phyloP scores from a whole-genome alignment of 768 basidiomycete genomes.

The Termitomyces sp. region DNA sequence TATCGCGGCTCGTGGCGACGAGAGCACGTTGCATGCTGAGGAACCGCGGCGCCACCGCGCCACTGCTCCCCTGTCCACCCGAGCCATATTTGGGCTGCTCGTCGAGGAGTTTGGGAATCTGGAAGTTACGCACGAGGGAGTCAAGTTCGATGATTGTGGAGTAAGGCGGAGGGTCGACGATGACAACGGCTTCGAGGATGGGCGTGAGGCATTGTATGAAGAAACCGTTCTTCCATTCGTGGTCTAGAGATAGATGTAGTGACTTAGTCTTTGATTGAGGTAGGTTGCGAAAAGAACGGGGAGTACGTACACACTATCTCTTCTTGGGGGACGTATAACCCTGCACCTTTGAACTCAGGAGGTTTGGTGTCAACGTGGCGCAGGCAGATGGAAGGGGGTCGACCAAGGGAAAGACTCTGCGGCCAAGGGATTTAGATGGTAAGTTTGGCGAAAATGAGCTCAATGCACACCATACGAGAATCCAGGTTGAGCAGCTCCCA shows the following conservation, averaged over 20 bases:
- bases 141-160: conserved; percentile 48
- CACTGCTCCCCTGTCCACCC: not conserved
- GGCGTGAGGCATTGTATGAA: conserved; percentile 58
- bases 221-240: conserved; percentile 68
- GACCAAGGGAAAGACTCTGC: conserved; percentile 64
- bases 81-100: conserved; percentile 27
- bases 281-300: not conserved
- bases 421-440: not conserved
- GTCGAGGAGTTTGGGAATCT: conserved; percentile 43
- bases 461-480: conserved; percentile 48
- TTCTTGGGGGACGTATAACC: conserved; percentile 41
- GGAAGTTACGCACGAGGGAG: conserved; percentile 47
- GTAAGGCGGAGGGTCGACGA: conserved; percentile 48
- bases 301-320: conserved; percentile 42
- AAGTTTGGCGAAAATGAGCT: not conserved
- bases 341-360: conserved; percentile 42
- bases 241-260: conserved; percentile 46
- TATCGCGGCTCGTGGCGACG: conserved; percentile 55
- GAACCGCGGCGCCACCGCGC: conserved; percentile 37
- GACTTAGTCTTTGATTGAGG: not conserved
- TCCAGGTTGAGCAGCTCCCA: conserved; percentile 75
- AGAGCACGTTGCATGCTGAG: conserved; percentile 61
- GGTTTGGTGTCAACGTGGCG: conserved; percentile 59
- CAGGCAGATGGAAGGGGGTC: conserved; percentile 63
- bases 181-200: conserved; percentile 51